Base-by-base conservation (phyloP, 345 rosid genomes). In the Gossypium stocksii region DNA sequence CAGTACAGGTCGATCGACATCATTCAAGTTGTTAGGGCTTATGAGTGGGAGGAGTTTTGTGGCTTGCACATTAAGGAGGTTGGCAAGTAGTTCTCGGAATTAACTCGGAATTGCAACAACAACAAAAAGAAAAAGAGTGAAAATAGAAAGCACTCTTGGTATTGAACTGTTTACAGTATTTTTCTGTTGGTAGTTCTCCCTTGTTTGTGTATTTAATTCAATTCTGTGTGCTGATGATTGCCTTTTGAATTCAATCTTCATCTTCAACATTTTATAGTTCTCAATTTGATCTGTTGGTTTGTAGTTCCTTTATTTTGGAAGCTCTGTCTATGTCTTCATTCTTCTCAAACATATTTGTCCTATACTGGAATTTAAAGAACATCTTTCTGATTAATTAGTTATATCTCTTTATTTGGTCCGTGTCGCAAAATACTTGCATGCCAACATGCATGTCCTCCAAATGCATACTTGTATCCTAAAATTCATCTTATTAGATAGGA, bases 51-150 rank as follows among this genome's bases (percentile, higher is more conserved):
- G 89, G 80, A 81, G 88, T 87, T 70, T 92, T 25, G 97, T 83
- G 46, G 89, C 96, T 80, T 90, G 97, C 87, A 86, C 93, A 60
- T 82, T 89, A 77, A 86, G 94, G 78, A 86, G 89, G 78, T 85
- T 93, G 82, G 83, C 82, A 46, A 77, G 85, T 68, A 85, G 88
- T 70, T 81, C 89, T 53, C 80, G 83, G 76, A 75, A 76, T 75
- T 74, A 58, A 76, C 66, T 64, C 66, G 71, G 72, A 56, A 46
- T 11, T 68, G 59, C 79, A 14, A 49, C 20, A 17, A 62, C 22
- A 54, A 65, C 34, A 29, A 29, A 27, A 29, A 29, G 34, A 76
- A 78, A 64, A 20, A 27, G 53, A 63, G 54, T 0, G 17, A 19
- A 15, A 25, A 48, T 22, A 29, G 29, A 67, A 66, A 46, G 19